Evolutionary conservation across 805 yeast species (phyloP).

Genomic region (Suhomyces vadensis): DNA sequence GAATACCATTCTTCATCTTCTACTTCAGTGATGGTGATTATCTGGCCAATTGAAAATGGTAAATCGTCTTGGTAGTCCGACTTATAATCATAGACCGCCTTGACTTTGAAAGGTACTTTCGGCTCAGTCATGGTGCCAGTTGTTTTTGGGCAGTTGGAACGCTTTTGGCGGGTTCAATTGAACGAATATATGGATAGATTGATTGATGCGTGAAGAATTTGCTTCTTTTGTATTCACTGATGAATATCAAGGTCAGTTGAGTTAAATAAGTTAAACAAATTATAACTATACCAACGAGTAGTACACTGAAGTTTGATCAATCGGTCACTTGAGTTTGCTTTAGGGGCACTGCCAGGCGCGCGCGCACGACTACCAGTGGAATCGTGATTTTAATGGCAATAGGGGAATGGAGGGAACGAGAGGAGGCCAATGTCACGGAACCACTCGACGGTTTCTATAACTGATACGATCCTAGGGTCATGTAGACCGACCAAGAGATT

Average conservation of each 20-base stretch:
- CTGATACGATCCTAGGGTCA: constrained; percentile 26
- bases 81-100: constrained; percentile 65
- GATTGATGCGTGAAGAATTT: too few relatives aligned
- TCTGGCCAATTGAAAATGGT: constrained; percentile 64
- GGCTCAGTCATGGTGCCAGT: constrained; percentile 17
- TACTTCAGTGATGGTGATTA: constrained; percentile 70
- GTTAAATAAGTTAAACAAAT: background rate
- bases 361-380: constrained; percentile 1
- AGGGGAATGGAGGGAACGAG: background rate
- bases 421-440: constrained; percentile 11
- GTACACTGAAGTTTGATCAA: background rate
- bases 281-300: background rate
- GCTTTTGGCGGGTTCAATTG: background rate
- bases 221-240: too few relatives aligned
- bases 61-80: constrained; percentile 78
- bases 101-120: constrained; percentile 61
- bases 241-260: too few relatives aligned
- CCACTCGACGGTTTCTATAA: constrained; percentile 28
- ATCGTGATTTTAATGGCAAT: too few relatives aligned
- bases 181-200: too few relatives aligned
- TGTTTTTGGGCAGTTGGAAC: background rate
- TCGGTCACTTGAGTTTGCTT: constrained; percentile 4
- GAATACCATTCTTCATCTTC: constrained; percentile 93
- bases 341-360: constrained; percentile 1
- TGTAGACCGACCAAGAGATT: constrained; percentile 50